Base-by-base conservation (phyloP, 1,284 basidiomycete species). In the Heterobasidion parviporum region DNA sequence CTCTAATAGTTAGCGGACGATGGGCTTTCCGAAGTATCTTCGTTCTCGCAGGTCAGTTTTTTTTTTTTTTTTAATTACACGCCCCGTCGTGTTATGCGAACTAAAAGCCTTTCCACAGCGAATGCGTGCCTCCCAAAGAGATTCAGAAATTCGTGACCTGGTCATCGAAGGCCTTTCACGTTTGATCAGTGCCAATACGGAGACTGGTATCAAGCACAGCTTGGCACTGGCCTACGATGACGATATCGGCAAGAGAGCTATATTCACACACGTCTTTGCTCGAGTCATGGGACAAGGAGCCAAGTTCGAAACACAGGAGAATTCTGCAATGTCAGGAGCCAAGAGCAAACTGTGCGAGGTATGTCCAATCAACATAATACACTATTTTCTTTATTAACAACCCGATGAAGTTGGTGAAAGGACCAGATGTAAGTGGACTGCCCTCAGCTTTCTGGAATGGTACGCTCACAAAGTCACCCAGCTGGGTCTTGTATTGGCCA, bases 231-330 rank as follows among this genome's bases (percentile, higher is more conserved):
- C 89, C 3, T 94, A 93, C 63, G 87, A 92, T 63, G 72, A 78
- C 33, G 89, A 95, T 64, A 74, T 79, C 15, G 72, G 81, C 33
- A 87, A 89, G 64, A 83, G 92, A 41, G 78, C 83, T 3, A 91
- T 94, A 26, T 96, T 95, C 65, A 85, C 92, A 54, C 85, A 89
- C 65, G 85, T 94, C n/a, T 92, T 95, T 69, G 85, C 90, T 50
- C 82, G 89, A 51, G 91, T 94, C 4, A 78, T 97, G 53, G 81
- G 85, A 14, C 86, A 90, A 63, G 92, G 91, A 16, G 84, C 89
- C 16, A 83, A 82, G 58, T 85, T 91, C 56, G 81, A 83, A 57
- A 73, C 79, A 1, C 77, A 79, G 59, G 81, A 83, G 45, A 78
- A 77, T 55, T 74, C 80, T 6, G 71, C 77, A 20, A 68, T 73